Evolutionary conservation across 495 filamentous ascomycete genomes (phyloP), one percentile per base, ranked within the genome.

Genomic region (Filosporella fistucella): DNA sequence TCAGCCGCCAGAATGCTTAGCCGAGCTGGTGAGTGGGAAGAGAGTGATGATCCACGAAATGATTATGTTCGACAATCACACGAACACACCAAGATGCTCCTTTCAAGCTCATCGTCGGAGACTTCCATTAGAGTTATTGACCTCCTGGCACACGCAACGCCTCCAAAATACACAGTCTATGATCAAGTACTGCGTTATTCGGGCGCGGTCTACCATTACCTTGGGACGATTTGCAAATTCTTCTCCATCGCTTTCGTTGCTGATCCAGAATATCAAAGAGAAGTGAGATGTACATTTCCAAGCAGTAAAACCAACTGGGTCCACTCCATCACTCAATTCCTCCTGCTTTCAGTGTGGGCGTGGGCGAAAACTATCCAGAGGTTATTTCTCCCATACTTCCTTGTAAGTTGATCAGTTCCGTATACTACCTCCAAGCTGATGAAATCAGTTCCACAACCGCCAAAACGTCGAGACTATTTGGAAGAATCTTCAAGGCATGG

Each of bases 241-340:
- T 54, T 74, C 18, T 62, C 76, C 7, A 65, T 79, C 41, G 70
- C 78, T 18, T 43, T 74, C 14, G 62, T 78, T 21, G 78, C 77
- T 8, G 78, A 82, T 55, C 68, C 72, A 7, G 78, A 82, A 47
- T 80, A 76, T 54, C 78, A 82, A 49, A 61, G 77, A 38, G 78
- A 82, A 41, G 65, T 80, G 40, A 62, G 77, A 11, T 74, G 72
- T 57, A 66, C 42, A 4, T 33, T 45, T 74, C 32, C 60, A 72
- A n/a, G 51, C 56, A 28, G 25, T 37, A n/a, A n/a, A n/a, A 4
- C 61, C 62, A 20, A 65, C 64, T 5, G 32, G 51, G 8, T 16
- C 68, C 24, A 35, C 75, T 11, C 69, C 68, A 12, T 65, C 8
- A 30, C 20, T n/a, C 17, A 17, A 16, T 25, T 50, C 18, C 11